Percentiles rank a stretch among this genome's conserved stretches.
Evolutionary conservation across 768 basidiomycete species (phyloP).

Genomic region (Amanita thiersii): DNA sequence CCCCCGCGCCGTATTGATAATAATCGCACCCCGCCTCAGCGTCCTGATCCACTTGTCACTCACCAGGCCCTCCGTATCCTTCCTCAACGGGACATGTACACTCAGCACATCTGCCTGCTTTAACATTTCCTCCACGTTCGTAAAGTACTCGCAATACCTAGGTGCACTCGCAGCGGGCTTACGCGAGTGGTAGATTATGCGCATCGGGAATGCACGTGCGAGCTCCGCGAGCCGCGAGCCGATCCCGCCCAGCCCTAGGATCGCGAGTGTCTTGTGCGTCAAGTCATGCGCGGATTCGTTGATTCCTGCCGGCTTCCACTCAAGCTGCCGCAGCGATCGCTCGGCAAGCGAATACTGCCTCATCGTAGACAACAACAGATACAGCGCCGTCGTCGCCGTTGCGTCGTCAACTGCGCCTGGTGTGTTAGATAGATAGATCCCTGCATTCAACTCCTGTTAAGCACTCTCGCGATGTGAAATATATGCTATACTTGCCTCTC

Average conservation of each 20-base stretch:
- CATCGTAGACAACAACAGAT: conserved; percentile 70
- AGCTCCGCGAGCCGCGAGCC: conserved; percentile 64
- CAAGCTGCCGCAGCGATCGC: conserved; percentile 41
- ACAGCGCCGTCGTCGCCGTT: conserved; percentile 83
- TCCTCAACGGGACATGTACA: conserved; percentile 73
- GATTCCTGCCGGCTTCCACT: conserved; percentile 52
- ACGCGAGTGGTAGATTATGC: conserved; percentile 74
- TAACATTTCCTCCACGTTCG: conserved; percentile 55
- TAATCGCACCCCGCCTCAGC: conserved; percentile 69
- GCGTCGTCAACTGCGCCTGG: conserved; percentile 88
- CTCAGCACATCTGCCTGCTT: conserved; percentile 74
- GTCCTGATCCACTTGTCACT: conserved; percentile 68
- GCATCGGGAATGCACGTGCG: conserved; percentile 81
- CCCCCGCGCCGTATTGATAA: conserved; percentile 88
- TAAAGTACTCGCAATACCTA: conserved; percentile 70
- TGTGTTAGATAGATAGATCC: conserved; percentile 80
- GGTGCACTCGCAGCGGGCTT: conserved; percentile 51
- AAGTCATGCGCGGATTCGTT: conserved; percentile 51
- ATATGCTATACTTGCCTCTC: conserved; percentile 36
- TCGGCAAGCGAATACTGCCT: conserved; percentile 69
- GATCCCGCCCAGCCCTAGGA: conserved; percentile 75
- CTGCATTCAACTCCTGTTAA: conserved; percentile 22
- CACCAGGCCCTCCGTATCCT: conserved; percentile 67
- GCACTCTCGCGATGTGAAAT: background rate
- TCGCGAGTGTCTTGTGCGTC: conserved; percentile 59